phyloP scores from a whole-genome alignment of 305 asterid species.

The Solanum hybrid region DNA sequence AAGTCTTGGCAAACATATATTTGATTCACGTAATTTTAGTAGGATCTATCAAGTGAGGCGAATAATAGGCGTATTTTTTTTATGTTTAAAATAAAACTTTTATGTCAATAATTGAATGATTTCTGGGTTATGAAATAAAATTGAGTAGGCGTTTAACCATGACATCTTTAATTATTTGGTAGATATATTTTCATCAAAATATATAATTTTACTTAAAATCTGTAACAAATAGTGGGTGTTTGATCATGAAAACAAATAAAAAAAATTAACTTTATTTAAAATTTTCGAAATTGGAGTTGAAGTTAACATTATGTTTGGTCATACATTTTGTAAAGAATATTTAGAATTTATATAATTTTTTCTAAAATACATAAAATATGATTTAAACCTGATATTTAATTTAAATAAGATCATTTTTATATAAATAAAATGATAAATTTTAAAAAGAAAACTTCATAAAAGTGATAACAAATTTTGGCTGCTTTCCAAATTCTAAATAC shows the following conservation, averaged over 20 bases:
- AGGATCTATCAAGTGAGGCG: background rate
- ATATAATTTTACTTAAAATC: too few relatives aligned
- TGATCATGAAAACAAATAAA: background rate
- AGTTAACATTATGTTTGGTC: background rate
- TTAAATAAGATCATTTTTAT: too few relatives aligned
- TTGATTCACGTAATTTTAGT: background rate
- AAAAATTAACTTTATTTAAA: background rate
- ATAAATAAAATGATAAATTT: background rate
- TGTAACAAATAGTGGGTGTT: background rate
- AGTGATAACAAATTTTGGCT: background rate
- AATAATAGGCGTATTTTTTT: background rate
- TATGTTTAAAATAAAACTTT: rapidly evolving
- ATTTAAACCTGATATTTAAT: too few relatives aligned
- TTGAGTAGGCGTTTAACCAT: background rate
- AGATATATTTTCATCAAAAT: background rate
- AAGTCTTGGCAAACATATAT: background rate
- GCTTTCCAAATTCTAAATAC: background rate
- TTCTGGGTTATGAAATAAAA: background rate
- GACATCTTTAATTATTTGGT: background rate
- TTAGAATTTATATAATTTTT: too few relatives aligned
- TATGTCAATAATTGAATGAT: background rate
- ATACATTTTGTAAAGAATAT: too few relatives aligned
- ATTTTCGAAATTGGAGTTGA: background rate
- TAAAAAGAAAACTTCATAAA: background rate
- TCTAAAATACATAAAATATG: too few relatives aligned